Conservation (phyloP, 129 eudicot species). For the Sambucus nigra region DNA sequence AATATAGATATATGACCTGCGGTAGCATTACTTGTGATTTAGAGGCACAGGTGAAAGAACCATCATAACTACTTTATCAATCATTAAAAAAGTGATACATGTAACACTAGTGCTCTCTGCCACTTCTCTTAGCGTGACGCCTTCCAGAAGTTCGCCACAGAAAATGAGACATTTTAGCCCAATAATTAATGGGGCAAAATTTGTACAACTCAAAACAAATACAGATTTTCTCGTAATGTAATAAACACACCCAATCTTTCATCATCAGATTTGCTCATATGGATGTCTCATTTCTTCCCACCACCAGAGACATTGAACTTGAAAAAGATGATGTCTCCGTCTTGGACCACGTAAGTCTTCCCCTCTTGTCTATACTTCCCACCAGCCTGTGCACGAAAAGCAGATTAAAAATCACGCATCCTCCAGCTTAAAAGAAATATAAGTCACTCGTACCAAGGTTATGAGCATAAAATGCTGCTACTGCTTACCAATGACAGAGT, state of each 20-base stretch:
- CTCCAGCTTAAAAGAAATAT: not conserved
- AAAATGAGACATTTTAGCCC: no score
- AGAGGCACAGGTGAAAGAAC: no score
- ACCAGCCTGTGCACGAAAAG: slow-evolving; percentile 48
- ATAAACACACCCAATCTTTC: not conserved
- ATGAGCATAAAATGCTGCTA: not conserved
- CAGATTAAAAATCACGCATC: not conserved
- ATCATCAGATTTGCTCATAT: not conserved
- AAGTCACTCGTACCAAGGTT: not conserved
- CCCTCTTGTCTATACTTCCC: slow-evolving; percentile 98
- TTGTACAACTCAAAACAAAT: not conserved
- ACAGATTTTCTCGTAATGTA: not conserved
- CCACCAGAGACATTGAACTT: slow-evolving; percentile 95
- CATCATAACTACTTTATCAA: no score
- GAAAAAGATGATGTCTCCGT: slow-evolving; percentile 87
- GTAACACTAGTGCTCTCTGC: no score
- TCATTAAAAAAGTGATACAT: no score
- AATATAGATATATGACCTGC: no score
- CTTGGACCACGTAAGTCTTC: slow-evolving; percentile 87
- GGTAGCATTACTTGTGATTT: no score
- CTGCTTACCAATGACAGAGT: not conserved
- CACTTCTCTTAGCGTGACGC: no score
- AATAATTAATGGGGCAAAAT: no score
- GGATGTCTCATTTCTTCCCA: slow-evolving; percentile 66
- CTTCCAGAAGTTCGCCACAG: no score